Percentiles rank a stretch among this genome's conserved stretches.
Evolutionary conservation across 2,329 filamentous ascomycete species (phyloP).

Genomic region (Colletotrichum coccodes): DNA sequence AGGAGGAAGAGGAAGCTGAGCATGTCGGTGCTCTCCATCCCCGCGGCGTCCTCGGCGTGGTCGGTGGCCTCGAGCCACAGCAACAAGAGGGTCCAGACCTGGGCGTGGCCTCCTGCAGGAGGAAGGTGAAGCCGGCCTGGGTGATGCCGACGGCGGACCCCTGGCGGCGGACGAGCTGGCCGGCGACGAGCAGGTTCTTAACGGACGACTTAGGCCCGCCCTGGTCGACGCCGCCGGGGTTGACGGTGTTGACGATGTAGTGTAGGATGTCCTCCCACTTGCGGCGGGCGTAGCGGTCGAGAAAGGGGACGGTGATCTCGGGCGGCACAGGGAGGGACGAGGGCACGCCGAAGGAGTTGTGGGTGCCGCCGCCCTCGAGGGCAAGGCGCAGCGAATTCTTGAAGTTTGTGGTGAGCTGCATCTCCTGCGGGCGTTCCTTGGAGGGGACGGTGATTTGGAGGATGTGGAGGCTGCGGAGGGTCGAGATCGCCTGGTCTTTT

Average conservation of each 20-base stretch:
- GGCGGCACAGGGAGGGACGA: constrained; percentile 71
- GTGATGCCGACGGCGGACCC: constrained; percentile 76
- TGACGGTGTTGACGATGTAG: constrained; percentile 86
- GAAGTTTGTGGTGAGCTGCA: constrained; percentile 85
- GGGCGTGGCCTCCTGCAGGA: constrained; percentile 93
- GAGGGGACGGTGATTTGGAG: constrained; percentile 71
- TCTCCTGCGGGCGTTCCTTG: constrained; percentile 73
- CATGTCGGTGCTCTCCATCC: constrained; percentile 91
- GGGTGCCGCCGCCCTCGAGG: constrained; percentile 85
- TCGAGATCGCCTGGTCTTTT: constrained; percentile 84
- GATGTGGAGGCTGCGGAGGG: constrained; percentile 88
- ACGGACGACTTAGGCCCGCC: constrained; percentile 78
- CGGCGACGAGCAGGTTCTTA: constrained; percentile 83
- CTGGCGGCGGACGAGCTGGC: constrained; percentile 78
- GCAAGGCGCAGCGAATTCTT: constrained; percentile 84
- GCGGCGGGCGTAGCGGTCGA: constrained; percentile 86
- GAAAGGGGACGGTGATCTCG: constrained; percentile 74
- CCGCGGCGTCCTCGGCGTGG: constrained; percentile 62
- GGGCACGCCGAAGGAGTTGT: constrained; percentile 91
- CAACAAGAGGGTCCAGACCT: constrained; percentile 95
- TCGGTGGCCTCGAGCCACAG: constrained; percentile 91
- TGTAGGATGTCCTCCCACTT: constrained; percentile 98
- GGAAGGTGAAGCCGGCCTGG: constrained; percentile 91
- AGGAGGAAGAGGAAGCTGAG: constrained; percentile 96
- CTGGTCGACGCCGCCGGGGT: constrained; percentile 50